Conservation (phyloP, 116 monocot genomes). For the Dioscorea cayenensis region DNA sequence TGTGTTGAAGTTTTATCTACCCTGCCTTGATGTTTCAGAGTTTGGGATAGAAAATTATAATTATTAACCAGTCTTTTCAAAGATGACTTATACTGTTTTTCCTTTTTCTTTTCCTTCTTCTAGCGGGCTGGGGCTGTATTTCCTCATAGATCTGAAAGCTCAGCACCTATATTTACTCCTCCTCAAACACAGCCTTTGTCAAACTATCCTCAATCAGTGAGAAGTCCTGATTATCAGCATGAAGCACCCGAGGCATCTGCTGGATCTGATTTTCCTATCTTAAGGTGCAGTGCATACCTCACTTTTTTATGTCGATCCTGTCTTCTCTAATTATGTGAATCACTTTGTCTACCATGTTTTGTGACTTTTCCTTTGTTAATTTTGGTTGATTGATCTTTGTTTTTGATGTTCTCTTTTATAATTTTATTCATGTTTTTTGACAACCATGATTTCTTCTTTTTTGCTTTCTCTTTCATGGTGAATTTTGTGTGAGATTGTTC, state of each 20-base stretch:
- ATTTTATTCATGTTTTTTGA: no score
- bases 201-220: conserved; percentile 53
- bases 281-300: conserved; percentile 43
- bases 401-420: no score
- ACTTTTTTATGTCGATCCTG: not conserved
- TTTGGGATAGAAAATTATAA: no score
- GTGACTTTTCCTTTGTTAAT: no score
- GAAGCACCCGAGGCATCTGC: conserved; percentile 61
- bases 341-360: no score
- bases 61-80: not conserved
- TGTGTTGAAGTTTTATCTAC: no score
- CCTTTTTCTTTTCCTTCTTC: not conserved
- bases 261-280: conserved; percentile 52
- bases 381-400: no score
- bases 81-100: not conserved
- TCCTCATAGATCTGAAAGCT: conserved; percentile 70
- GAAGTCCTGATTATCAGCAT: conserved; percentile 42
- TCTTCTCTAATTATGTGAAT: not conserved
- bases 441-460: no score
- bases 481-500: no score
- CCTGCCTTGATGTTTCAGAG: no score
- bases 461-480: no score
- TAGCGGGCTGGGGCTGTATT: conserved; percentile 88
- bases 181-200: conserved; percentile 75
- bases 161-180: conserved; percentile 88